Evolutionary conservation across 371 early-diverging fungal genomes (phyloP).

Genomic region (Mortierella sp.): DNA sequence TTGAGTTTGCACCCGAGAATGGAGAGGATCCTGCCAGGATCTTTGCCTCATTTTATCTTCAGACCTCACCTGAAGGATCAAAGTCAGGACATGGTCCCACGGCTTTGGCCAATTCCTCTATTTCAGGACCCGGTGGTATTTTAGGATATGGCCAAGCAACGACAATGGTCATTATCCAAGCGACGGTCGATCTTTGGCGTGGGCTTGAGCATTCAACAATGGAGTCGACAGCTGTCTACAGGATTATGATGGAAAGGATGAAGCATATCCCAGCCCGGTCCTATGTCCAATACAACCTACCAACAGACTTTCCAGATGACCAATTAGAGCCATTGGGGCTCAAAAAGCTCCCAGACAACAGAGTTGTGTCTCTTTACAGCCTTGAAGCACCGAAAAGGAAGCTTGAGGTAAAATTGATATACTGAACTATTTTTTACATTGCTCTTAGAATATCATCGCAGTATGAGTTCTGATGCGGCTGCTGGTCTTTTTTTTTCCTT

Average conservation of each 20-base stretch:
- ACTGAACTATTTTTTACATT: neutral
- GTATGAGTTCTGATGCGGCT: neutral
- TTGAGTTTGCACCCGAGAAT: slow-evolving; percentile 31
- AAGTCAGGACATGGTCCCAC: neutral
- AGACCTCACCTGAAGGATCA: neutral
- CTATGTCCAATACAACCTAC: slow-evolving; percentile 44
- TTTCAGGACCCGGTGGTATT: neutral
- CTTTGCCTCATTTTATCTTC: slow-evolving; percentile 41
- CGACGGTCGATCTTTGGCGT: slow-evolving; percentile 29
- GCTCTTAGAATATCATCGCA: no score
- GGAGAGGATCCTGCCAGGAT: slow-evolving; percentile 26
- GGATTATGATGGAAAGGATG: slow-evolving; percentile 47
- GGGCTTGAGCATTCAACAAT: slow-evolving; percentile 33
- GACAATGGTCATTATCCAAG: slow-evolving; percentile 46
- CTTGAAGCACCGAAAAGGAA: slow-evolving; percentile 31
- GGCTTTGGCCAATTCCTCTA: neutral
- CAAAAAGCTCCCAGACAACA: slow-evolving; percentile 29
- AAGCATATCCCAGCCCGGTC: slow-evolving; percentile 36
- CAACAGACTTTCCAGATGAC: slow-evolving; percentile 36
- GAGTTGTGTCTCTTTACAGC: slow-evolving; percentile 21
- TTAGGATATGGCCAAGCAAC: slow-evolving; percentile 31
- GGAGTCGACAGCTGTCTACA: slow-evolving; percentile 35
- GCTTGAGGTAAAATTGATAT: slow-evolving; percentile 18
- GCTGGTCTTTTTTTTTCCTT: neutral
- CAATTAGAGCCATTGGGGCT: slow-evolving; percentile 26